These are phyloP conservation scores for Ophiostoma fasciatum DNA, from an alignment of 2,329 filamentous ascomycete genomes.

Conservation along the genomic window DNA sequence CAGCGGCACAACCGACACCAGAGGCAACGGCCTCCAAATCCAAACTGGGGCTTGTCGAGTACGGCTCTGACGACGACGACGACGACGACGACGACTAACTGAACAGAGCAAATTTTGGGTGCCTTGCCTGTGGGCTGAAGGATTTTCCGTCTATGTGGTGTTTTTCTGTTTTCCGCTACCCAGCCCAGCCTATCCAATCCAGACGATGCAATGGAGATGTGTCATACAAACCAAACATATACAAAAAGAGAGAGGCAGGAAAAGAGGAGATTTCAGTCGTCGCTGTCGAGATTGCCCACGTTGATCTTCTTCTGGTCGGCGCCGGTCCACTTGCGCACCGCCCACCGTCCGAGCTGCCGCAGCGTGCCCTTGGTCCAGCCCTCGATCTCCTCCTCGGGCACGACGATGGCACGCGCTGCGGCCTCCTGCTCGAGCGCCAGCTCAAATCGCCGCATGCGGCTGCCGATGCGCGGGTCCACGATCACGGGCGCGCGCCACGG, in stretches of 20 bases:
- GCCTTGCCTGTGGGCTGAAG: no score
- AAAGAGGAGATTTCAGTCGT: slow-evolving; percentile 7
- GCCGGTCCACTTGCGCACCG: slow-evolving; percentile 23
- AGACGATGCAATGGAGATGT: not conserved
- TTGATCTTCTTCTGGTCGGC: slow-evolving; percentile 24
- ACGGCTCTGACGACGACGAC: slow-evolving; percentile 40
- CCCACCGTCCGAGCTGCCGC: slow-evolving; percentile 38
- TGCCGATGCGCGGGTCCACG: slow-evolving; percentile 59
- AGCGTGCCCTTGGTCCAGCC: slow-evolving; percentile 51
- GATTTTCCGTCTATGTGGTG: no score
- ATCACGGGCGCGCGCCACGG: slow-evolving; percentile 65
- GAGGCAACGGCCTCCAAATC: slow-evolving; percentile 14
- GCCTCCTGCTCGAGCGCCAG: slow-evolving; percentile 55
- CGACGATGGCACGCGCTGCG: slow-evolving; percentile 44
- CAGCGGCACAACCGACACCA: not conserved
- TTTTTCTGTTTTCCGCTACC: no score
- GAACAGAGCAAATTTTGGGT: no score
- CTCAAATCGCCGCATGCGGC: slow-evolving; percentile 69
- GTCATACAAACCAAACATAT: not conserved
- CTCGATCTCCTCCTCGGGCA: slow-evolving; percentile 54
- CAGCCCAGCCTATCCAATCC: no score
- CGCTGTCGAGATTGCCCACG: slow-evolving; percentile 11
- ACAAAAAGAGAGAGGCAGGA: not conserved
- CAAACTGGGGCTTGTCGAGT: slow-evolving; percentile 33
- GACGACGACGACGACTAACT: slow-evolving; percentile 10